phyloP scores from a whole-genome alignment of 345 rosid species.

The Bruguiera parviflora region DNA sequence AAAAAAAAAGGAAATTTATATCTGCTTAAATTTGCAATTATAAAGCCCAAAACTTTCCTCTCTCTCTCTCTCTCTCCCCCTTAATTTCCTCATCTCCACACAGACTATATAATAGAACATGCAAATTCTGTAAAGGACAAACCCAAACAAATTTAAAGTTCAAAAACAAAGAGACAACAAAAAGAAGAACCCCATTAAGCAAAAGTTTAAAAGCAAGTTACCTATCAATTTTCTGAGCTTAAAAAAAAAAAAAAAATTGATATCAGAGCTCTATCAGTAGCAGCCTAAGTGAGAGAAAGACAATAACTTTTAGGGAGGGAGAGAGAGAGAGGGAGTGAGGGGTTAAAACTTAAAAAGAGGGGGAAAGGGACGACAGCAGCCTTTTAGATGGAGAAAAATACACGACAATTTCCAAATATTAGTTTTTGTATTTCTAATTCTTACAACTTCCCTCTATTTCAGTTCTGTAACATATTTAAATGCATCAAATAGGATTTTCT shows the following conservation, averaged over 20 bases:
- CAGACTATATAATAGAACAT: slow-evolving; percentile 2
- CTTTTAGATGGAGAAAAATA: too few species aligned
- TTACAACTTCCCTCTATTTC: too few species aligned
- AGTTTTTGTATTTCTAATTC: too few species aligned
- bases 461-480: too few species aligned
- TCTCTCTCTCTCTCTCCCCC: too few species aligned
- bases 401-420: too few species aligned
- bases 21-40: too few species aligned
- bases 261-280: neutral
- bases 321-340: slow-evolving; percentile 11
- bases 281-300: neutral
- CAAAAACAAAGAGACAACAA: neutral
- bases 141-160: neutral
- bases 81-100: neutral
- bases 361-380: too few species aligned
- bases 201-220: neutral
- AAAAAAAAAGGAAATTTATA: slow-evolving; percentile 1
- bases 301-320: neutral
- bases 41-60: neutral
- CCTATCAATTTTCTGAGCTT: slow-evolving; percentile 2
- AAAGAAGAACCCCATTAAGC: neutral
- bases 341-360: slow-evolving; percentile 10
- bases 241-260: slow-evolving; percentile 3
- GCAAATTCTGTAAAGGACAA: neutral
- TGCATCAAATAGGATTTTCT: too few species aligned